phyloP scores from a whole-genome alignment of 1,284 basidiomycete genomes.

The Cerioporus squamosus region DNA sequence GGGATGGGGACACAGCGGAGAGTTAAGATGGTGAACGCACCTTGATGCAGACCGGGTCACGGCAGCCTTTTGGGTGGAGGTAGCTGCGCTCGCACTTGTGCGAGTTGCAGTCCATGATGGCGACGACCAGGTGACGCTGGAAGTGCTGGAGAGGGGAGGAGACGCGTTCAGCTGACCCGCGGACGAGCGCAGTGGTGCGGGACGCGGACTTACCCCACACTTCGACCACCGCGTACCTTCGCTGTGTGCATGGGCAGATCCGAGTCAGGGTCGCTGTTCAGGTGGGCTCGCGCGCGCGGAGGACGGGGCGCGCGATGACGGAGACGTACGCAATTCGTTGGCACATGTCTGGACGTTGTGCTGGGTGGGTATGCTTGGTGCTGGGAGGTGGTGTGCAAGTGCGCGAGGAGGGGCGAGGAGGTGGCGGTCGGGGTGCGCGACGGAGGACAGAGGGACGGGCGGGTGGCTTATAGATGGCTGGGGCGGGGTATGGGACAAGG shows the following conservation, averaged over 20 bases:
- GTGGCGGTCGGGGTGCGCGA: not conserved
- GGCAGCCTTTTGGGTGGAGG: slow-evolving; percentile 59
- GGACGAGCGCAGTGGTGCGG: slow-evolving; percentile 9
- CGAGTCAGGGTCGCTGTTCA: slow-evolving; percentile 11
- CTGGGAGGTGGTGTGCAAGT: not conserved
- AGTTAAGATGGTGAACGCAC: slow-evolving; percentile 41
- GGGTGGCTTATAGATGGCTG: slow-evolving; percentile 1
- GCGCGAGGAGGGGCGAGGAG: not conserved
- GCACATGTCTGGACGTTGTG: slow-evolving; percentile 34
- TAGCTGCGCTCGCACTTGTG: slow-evolving; percentile 64
- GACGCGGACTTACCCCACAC: slow-evolving; percentile 55
- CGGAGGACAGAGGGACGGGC: not conserved
- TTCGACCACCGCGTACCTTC: slow-evolving; percentile 72
- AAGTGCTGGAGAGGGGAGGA: slow-evolving; percentile 56
- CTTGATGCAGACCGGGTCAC: slow-evolving; percentile 51
- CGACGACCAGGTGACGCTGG: slow-evolving; percentile 68
- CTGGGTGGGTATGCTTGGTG: not conserved
- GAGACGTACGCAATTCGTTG: slow-evolving; percentile 41
- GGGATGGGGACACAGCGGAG: not conserved
- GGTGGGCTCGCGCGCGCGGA: not conserved
- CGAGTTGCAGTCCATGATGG: slow-evolving; percentile 71
- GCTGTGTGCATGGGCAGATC: slow-evolving; percentile 37
- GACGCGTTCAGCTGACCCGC: slow-evolving; percentile 26
- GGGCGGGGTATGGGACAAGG: not conserved
- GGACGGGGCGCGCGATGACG: slow-evolving; percentile 1